Percentiles rank a stretch among this genome's conserved stretches.
Conservation (phyloP, 2,329 filamentous ascomycete genomes). For the Aspergillus amoenus region DNA sequence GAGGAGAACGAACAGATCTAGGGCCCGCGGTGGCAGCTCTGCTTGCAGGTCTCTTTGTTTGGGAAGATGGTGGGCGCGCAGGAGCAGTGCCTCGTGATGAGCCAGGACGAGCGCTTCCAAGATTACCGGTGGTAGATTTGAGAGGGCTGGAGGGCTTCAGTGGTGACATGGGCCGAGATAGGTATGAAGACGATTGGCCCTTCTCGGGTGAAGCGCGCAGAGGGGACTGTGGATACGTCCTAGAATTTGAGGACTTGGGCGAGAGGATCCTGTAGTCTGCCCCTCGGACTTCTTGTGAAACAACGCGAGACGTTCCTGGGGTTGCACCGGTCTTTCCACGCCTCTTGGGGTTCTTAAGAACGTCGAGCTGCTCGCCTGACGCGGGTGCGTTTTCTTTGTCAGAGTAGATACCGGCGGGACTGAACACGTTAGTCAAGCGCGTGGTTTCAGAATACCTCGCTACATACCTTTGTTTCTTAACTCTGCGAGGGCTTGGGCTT, state of each 20-base stretch:
- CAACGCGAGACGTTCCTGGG: constrained; percentile 39
- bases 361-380: constrained; percentile 42
- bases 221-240: constrained; percentile 61
- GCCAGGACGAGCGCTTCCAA: constrained; percentile 21
- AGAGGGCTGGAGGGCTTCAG: constrained; percentile 54
- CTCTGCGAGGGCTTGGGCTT: constrained; percentile 30
- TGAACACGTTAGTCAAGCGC: constrained; percentile 33
- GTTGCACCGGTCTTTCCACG: constrained; percentile 46
- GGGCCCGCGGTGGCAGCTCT: constrained; percentile 29
- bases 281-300: constrained; percentile 44
- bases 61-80: constrained; percentile 23
- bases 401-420: constrained; percentile 61
- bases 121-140: constrained; percentile 28
- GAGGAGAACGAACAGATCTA: constrained; percentile 26
- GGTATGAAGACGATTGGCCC: constrained; percentile 53
- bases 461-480: constrained; percentile 34
- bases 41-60: constrained; percentile 31
- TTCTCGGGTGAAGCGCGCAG: constrained; percentile 46
- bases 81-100: constrained; percentile 27
- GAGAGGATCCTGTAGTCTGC: constrained; percentile 67
- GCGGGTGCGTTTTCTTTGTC: constrained; percentile 73
- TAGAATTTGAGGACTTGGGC: constrained; percentile 78
- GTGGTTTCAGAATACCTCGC: neutral
- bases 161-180: constrained; percentile 62
- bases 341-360: constrained; percentile 70